These are phyloP conservation scores for Emmonsiellopsis sp. DNA, from an alignment of 2,329 filamentous ascomycete species.

Conservation along the genomic window DNA sequence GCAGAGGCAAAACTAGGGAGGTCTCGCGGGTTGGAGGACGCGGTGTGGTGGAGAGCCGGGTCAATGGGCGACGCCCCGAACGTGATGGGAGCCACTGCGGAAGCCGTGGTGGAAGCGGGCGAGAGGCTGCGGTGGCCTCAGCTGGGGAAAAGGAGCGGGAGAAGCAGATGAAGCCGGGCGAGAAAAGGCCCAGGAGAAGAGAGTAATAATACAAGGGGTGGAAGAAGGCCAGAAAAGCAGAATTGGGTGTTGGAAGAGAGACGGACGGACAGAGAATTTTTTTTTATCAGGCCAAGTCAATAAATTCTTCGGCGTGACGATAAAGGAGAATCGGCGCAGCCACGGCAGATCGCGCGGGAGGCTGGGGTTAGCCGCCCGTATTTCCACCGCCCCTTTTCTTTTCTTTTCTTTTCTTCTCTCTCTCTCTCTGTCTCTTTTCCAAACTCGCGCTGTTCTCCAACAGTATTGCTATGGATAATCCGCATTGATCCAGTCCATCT, in stretches of 20 bases:
- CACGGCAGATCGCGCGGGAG: no score
- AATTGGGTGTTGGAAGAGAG: not conserved
- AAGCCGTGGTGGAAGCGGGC: constrained; percentile 41
- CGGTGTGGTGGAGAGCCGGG: constrained; percentile 33
- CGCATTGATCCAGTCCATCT: no score
- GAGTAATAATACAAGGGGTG: not conserved
- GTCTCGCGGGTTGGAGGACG: constrained; percentile 34
- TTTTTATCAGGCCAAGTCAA: no score
- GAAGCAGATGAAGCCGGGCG: not conserved
- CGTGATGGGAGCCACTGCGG: constrained; percentile 49
- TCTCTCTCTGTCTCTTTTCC: no score
- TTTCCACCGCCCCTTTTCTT: no score
- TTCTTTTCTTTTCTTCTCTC: no score
- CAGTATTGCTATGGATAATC: no score
- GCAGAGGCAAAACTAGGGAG: constrained; percentile 30
- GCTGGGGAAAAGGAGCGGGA: not conserved
- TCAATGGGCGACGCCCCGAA: constrained; percentile 52
- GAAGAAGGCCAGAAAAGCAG: not conserved
- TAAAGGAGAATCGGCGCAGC: no score
- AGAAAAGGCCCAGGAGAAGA: not conserved
- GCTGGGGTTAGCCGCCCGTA: no score
- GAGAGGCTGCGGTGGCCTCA: constrained; percentile 17
- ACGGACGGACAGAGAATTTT: no score
- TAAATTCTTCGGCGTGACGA: no score
- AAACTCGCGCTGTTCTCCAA: no score